phyloP scores from a whole-genome alignment of 805 yeast species.

The Yarrowia divulgata region DNA sequence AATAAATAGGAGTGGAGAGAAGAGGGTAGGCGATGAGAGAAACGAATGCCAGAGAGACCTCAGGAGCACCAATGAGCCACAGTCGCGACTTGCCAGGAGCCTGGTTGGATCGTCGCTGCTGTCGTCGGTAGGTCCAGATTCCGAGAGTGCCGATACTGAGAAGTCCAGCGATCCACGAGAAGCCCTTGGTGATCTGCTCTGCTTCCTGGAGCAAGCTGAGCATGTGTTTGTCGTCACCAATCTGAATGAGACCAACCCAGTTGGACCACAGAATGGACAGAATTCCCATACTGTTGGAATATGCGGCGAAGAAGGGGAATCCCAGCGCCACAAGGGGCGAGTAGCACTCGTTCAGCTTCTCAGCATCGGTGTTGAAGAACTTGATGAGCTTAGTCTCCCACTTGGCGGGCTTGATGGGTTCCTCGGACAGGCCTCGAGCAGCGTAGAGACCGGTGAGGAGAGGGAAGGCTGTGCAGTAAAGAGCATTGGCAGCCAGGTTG shows the following conservation, averaged over 20 bases:
- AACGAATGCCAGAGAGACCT: constrained; percentile 21
- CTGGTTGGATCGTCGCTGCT: constrained; percentile 24
- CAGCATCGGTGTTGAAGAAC: constrained; percentile 15
- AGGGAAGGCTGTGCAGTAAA: constrained; percentile 22
- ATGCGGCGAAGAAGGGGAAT: constrained; percentile 27
- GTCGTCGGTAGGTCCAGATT: constrained; percentile 28
- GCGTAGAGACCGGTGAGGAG: constrained; percentile 15
- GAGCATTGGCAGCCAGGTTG: constrained; percentile 28
- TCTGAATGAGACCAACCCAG: constrained; percentile 16
- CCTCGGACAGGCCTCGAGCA: constrained; percentile 10
- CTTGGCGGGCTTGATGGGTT: constrained; percentile 15
- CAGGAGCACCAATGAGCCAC: constrained; percentile 18
- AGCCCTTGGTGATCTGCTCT: constrained; percentile 20
- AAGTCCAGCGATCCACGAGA: constrained; percentile 11
- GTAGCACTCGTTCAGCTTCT: constrained; percentile 33
- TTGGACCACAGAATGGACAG: constrained; percentile 29
- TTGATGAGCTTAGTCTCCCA: constrained; percentile 16
- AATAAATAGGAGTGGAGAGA: constrained; percentile 23
- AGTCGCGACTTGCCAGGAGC: neutral
- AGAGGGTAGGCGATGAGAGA: constrained; percentile 20
- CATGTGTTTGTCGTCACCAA: constrained; percentile 2
- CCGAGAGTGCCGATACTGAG: constrained; percentile 14
- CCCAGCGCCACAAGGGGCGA: constrained; percentile 29
- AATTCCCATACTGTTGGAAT: constrained; percentile 28
- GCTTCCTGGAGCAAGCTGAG: constrained; percentile 9